A percentile compares a stretch with the other conserved stretches of the same genome.
phyloP scores from a whole-genome alignment of 129 eudicot species.

The Ambrosia trifida region DNA sequence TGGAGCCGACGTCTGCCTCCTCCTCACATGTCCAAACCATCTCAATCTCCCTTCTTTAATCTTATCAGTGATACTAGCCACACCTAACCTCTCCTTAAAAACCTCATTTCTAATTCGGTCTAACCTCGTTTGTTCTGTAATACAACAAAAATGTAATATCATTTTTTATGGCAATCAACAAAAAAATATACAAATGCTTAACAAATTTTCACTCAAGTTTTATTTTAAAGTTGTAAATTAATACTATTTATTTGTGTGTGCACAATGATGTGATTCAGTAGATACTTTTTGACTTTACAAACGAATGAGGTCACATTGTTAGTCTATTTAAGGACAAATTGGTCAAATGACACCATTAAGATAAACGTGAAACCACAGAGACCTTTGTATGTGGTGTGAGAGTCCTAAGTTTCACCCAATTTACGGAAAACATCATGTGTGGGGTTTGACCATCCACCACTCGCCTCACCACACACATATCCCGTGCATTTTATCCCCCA shows the following conservation, averaged over 20 bases:
- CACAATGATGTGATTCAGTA: background rate
- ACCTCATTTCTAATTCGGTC: too few relatives aligned
- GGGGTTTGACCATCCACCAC: slow-evolving; percentile 23
- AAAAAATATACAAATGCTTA: too few relatives aligned
- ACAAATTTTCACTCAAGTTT: background rate
- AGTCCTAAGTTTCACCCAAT: slow-evolving; percentile 15
- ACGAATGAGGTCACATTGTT: slow-evolving; percentile 2
- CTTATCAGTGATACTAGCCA: too few relatives aligned
- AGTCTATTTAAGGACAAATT: slow-evolving; percentile 1
- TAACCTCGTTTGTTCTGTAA: too few relatives aligned
- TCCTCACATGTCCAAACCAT: too few relatives aligned
- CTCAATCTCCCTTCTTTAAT: too few relatives aligned
- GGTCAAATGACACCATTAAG: slow-evolving; percentile 10
- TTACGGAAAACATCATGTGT: slow-evolving; percentile 18
- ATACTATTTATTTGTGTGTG: background rate
- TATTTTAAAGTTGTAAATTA: background rate
- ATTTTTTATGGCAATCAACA: too few relatives aligned
- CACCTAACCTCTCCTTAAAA: too few relatives aligned
- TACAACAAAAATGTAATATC: too few relatives aligned
- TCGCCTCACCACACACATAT: background rate
- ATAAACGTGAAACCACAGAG: background rate
- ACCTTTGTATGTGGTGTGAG: slow-evolving; percentile 31
- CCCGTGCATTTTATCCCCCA: background rate
- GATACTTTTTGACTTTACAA: slow-evolving; percentile 2
- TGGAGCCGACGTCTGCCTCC: too few relatives aligned